phyloP scores from a whole-genome alignment of 2,329 filamentous ascomycete genomes.

The Aspergillus amoenus region DNA sequence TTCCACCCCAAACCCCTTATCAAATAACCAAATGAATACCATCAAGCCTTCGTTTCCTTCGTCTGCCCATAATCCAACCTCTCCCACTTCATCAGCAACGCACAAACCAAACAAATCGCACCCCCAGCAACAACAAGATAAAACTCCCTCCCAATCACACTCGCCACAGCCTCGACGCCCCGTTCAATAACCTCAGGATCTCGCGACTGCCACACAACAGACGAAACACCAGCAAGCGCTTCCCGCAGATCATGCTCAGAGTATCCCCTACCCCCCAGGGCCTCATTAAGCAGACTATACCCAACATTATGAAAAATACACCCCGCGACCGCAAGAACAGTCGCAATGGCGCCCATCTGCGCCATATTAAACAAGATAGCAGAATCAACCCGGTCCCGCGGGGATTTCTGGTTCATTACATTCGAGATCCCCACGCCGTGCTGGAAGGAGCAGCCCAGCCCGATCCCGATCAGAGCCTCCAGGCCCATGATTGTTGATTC shows the following conservation, averaged over 20 bases:
- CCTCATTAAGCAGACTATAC: not conserved
- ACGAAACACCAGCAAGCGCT: slow-evolving; percentile 11
- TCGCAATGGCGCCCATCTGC: slow-evolving; percentile 11
- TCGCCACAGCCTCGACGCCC: slow-evolving; percentile 5
- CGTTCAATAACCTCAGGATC: not conserved
- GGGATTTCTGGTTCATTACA: slow-evolving; percentile 7
- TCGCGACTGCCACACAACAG: slow-evolving; percentile 5
- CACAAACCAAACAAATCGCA: slow-evolving; percentile 10
- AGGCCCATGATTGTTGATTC: slow-evolving; percentile 10
- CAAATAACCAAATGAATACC: no score
- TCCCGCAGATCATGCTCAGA: slow-evolving; percentile 5
- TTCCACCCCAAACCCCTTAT: no score
- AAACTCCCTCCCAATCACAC: slow-evolving; percentile 13
- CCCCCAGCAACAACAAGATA: slow-evolving; percentile 12
- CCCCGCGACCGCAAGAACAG: slow-evolving; percentile 4
- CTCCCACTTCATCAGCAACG: slow-evolving; percentile 8
- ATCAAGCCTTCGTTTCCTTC: not conserved
- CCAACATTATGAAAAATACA: slow-evolving; percentile 16
- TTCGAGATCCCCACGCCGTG: slow-evolving; percentile 15
- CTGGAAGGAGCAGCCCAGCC: slow-evolving; percentile 14
- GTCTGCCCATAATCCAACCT: slow-evolving; percentile 2
- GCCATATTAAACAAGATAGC: slow-evolving; percentile 10
- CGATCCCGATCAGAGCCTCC: slow-evolving; percentile 13
- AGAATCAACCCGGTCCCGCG: slow-evolving; percentile 10
- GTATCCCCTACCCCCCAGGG: slow-evolving; percentile 3